Evolutionary conservation across 2,329 filamentous ascomycete species (phyloP), one percentile per base, ranked within the genome.

Genomic region (Epichloe uncinata): DNA sequence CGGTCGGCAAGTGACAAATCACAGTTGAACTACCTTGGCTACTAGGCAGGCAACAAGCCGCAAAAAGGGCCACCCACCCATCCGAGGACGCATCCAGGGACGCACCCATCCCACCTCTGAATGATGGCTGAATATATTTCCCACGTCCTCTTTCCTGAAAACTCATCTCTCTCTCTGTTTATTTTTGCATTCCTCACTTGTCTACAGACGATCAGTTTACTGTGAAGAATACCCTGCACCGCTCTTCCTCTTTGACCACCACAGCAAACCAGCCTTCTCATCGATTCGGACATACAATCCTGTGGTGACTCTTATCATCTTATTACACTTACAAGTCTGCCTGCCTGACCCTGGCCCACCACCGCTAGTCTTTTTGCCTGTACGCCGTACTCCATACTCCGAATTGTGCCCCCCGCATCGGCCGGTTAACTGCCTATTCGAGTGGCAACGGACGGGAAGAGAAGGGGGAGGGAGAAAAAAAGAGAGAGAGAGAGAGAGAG

Each of bases 101-200:
- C 42, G 26, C 48, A 42, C 9, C 4, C 42, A 42, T 42, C 48
- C 42, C 42, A 45, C 48, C 48, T n/a, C 22, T 42, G 11, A 38
- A 9, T 8, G 8, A 30, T 3, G 13, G 34, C 12, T 18, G 42
- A 42, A 48, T 36, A 48, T 48, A 42, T 42, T 42, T 42, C 36
- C 33, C n/a, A 42, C n/a, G 22, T 43, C 47, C 47, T 48, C 40
- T 37, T 18, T 43, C 41, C 11, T 43, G 18, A 30, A 12, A 43
- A 34, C 22, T 41, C 36, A 13, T 20, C 6, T 12, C 26, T 16
- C 26, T 26, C 35, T 30, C 22, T 18, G 16, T 26, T 18, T 6
- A 9, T 40, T n/a, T n/a, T 18, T 20, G 6, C n/a, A 16, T 40
- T 8, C 16, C n/a, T 40, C 35, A 37, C 35, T 37, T n/a, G n/a